Base-by-base conservation (phyloP, 495 filamentous ascomycete species). In the Neurospora discreta region DNA sequence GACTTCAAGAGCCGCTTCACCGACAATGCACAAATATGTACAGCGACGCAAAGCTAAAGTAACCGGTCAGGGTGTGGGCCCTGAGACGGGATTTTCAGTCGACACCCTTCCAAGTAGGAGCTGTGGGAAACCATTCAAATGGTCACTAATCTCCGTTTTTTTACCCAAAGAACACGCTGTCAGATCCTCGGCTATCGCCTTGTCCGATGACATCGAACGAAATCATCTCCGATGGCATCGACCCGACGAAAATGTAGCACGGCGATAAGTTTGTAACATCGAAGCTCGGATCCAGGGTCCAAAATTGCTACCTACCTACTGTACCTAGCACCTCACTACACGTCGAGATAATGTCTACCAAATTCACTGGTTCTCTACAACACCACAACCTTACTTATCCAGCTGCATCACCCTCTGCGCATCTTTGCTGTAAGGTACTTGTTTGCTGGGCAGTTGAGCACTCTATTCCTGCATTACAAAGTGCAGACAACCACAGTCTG, bases 41-140 rank as follows among this genome's bases (percentile, higher is more conserved):
- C 70, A 72, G 72, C 74, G 69, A 79, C 78, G 78, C 77, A 78
- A 71, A 68, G 72, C 77, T 73, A 77, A 73, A 23, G 65, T 69
- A 68, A 75, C 77, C 78, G 78, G 77, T 79, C 75, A 71, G 69
- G 71, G 65, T 73, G 75, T 75, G 78, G 78, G 76, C 70, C 65
- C 73, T 39, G 52, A 26, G 33, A 60, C 13, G 52, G 13, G 44
- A 46, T 69, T 42, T 23, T 39, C 36, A 30, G 46, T 44, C 70
- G 43, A 70, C 23, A 70, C 52, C 70, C 68, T 68, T 69, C 70
- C 71, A 65, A 74, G 41, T 38, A 26, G 39, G 41, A 38, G 67
- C 58, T 71, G 65, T 68, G 23, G 67, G 36, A 68, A 26, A 16
- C 52, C 15, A 65, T 65, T 65, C 52, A 33, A 26, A 65, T 65